These are phyloP conservation scores for Ceriops decandra DNA, from an alignment of 345 rosid species.

Conservation along the genomic window DNA sequence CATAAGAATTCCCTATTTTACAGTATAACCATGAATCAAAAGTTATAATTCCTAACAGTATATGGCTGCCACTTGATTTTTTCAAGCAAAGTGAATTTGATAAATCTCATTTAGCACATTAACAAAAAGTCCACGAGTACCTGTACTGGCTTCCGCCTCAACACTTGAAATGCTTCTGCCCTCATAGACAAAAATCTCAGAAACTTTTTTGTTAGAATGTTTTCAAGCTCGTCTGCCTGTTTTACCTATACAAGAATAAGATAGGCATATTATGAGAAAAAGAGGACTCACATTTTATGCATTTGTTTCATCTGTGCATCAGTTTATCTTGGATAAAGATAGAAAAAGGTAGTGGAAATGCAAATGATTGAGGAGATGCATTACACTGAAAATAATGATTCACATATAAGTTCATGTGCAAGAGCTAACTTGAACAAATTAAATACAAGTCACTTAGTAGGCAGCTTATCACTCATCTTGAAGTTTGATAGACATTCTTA, in stretches of 20 bases:
- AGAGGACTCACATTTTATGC: neutral
- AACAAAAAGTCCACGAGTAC: constrained; percentile 27
- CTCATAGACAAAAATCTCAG: constrained; percentile 99
- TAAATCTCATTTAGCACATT: constrained; percentile 6
- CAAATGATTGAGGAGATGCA: neutral
- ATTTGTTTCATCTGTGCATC: neutral
- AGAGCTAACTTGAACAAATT: neutral
- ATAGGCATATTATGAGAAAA: constrained; percentile 5
- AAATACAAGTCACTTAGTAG: neutral
- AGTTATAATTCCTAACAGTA: constrained; percentile 8
- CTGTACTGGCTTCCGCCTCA: constrained; percentile 95
- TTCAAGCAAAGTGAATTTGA: constrained; percentile 9
- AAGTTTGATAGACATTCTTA: too few relatives aligned
- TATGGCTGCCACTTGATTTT: constrained; percentile 9
- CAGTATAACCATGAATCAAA: neutral
- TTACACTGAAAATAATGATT: neutral
- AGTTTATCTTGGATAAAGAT: neutral
- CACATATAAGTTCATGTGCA: neutral
- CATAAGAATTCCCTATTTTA: neutral
- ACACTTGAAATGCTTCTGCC: constrained; percentile 96
- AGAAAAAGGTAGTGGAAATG: neutral
- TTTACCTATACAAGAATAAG: constrained; percentile 54
- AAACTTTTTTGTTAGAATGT: constrained; percentile 83
- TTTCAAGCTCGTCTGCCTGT: constrained; percentile 97
- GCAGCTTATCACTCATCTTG: neutral